Base-by-base conservation (phyloP, 2,329 filamentous ascomycete genomes). In the Fusarium burgessii region DNA sequence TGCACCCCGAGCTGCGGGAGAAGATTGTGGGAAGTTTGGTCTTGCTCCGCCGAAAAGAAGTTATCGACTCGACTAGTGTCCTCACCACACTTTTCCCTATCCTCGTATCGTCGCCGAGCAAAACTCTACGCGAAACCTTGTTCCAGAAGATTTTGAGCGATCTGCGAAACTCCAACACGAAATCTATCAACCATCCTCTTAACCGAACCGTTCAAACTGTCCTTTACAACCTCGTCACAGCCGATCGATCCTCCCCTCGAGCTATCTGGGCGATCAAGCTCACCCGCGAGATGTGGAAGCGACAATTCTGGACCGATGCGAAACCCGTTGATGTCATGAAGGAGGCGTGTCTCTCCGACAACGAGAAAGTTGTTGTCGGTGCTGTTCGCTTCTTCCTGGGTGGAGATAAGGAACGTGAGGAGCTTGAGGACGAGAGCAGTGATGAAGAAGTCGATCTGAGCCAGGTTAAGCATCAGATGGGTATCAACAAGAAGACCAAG, bases 291-390 rank as follows among this genome's bases (percentile, higher is more conserved):
- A 85, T 99, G 77, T 99, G 96, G 96, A 97, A 95, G 82, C 89
- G 95, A 49, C 95, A 98, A 76, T 91, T 98, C 70, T 99, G 96
- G 96, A 94, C 93, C 13, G 96, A 99, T 77, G 89, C 94, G 4
- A 96, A 95, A 80, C 91, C 95, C 0, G 96, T 98, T n/a, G 94
- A 97, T 77, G 93, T 98, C 72, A 98, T 99, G 95, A 97, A 97
- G 82, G 93, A 97, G 82, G 94, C 95, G 0, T 91, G 92, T 58
- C 83, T 99, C 61, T 90, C 93, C 6, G 92, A 97, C 55, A 97
- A 98, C 74, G 93, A 97, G 76, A 99, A 99, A 83, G 94, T 98
- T 6, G 89, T 96, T 29, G 86, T 92, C 9, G 93, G 94, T 18
- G 95, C 93, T 46, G 93, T 97, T 17, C 89, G 94, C 27, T 99